Base-by-base conservation (phyloP, 768 basidiomycete genomes). In the Pleurotus eryngii region DNA sequence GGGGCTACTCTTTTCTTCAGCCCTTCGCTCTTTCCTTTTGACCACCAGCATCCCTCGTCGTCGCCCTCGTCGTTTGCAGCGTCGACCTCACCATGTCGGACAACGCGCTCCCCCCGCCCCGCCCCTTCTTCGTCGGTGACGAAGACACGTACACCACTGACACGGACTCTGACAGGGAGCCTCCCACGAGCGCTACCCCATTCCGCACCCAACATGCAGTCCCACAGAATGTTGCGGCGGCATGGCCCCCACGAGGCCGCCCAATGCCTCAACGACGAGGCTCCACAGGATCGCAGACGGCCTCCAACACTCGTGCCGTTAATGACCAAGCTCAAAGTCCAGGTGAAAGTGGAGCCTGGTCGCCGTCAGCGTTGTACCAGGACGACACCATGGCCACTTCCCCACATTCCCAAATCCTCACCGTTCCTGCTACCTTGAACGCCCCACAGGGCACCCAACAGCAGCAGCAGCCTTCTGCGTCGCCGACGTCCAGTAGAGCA, bases 61-160 rank as follows among this genome's bases (percentile, higher is more conserved):
- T 35, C 30, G 30, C n/a, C n/a, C n/a, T 11, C 30, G 8, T 35
- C 30, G 30, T 35, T 35, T 11, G 30, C 30, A 35, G 8, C 30
- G 30, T 35, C 30, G 30, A 3, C 9, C 30, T 3, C 30, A 35
- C 30, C 8, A 35, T 35, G 30, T 45, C n/a, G 42, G 42, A 45
- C 42, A 45, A 45, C 42, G n/a, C 42, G 42, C n/a, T 45, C 42
- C n/a, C 42, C 9, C 42, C n/a, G 14, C 51, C 51, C 14, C 51
- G 51, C n/a, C 51, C 51, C 11, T 54, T 54, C 51, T 54, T 54
- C 18, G 51, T 54, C 14, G 51, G 17, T 6, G 51, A 39, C 9
- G 51, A 54, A 1, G 51, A 54, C 24, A 5, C 26, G 22, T 50
- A 50, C 27, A 50, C 27, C 15, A 50, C 49, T 12, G 51, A 54